Conservation (phyloP, 1,284 basidiomycete species). For the Lentinula novae-zelandiae region DNA sequence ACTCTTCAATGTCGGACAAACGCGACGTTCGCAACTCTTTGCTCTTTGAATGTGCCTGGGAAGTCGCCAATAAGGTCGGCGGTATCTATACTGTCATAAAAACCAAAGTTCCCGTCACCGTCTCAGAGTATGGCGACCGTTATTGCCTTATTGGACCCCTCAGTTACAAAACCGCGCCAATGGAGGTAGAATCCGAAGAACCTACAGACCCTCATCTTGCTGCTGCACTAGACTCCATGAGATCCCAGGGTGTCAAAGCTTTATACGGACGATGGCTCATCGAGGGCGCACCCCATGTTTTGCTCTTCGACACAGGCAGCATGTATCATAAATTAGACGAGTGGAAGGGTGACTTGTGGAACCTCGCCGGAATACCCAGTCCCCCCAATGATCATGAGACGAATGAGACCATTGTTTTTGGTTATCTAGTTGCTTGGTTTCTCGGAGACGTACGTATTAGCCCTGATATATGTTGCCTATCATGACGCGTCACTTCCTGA, state of each 20-base stretch:
- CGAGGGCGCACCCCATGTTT: constrained; percentile 90
- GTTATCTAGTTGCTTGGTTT: constrained; percentile 99
- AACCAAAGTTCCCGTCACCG: constrained; percentile 97
- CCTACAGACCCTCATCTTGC: constrained; percentile 73
- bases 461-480: background rate
- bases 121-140: constrained; percentile 87
- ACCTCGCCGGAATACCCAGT: constrained; percentile 93
- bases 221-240: constrained; percentile 74
- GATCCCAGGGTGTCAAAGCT: constrained; percentile 85
- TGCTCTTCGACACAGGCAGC: constrained; percentile 94
- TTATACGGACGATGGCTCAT: constrained; percentile 98
- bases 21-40: constrained; percentile 78
- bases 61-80: constrained; percentile 96
- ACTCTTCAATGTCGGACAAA: constrained; percentile 26
- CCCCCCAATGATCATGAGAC: constrained; percentile 96
- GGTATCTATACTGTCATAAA: constrained; percentile 99
- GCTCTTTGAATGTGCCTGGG: constrained; percentile 91
- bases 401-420: constrained; percentile 98
- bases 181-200: constrained; percentile 96
- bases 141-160: constrained; percentile 94
- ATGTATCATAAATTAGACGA: constrained; percentile 90
- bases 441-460: constrained; percentile 79
- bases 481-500: constrained; percentile 8
- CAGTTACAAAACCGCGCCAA: constrained; percentile 95
- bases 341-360: constrained; percentile 99